Evolutionary conservation across 495 filamentous ascomycete genomes (phyloP).

Genomic region (Rusavskia elegans): DNA sequence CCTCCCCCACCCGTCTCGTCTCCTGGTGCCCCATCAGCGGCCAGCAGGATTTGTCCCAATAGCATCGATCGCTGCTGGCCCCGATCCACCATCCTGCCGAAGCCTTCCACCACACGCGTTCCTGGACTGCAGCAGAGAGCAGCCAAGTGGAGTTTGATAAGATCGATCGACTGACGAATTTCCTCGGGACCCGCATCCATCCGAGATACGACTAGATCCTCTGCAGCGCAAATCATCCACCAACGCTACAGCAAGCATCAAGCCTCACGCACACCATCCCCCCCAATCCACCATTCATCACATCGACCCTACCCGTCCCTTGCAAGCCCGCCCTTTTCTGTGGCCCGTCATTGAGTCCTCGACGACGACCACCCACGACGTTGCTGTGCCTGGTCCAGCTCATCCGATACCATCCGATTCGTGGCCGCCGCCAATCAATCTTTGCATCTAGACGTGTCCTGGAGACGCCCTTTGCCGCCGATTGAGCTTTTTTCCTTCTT

Average conservation of each 20-base stretch:
- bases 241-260: neutral
- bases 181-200: neutral
- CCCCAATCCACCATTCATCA: neutral
- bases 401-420: neutral
- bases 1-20: neutral
- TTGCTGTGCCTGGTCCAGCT: too few relatives aligned
- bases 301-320: neutral
- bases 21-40: neutral
- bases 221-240: constrained; percentile 1
- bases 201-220: neutral
- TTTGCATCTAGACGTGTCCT: neutral
- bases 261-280: neutral
- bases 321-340: neutral
- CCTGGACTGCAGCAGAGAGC: neutral
- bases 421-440: neutral
- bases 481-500: neutral
- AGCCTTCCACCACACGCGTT: neutral
- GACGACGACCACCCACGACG: neutral
- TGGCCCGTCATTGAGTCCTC: neutral
- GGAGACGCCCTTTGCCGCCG: neutral
- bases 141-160: neutral
- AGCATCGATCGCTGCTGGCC: neutral
- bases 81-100: neutral
- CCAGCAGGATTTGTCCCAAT: neutral
- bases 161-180: neutral